These are phyloP conservation scores for Apocynum venetum DNA, from an alignment of 257 asterid species.

Conservation along the genomic window DNA sequence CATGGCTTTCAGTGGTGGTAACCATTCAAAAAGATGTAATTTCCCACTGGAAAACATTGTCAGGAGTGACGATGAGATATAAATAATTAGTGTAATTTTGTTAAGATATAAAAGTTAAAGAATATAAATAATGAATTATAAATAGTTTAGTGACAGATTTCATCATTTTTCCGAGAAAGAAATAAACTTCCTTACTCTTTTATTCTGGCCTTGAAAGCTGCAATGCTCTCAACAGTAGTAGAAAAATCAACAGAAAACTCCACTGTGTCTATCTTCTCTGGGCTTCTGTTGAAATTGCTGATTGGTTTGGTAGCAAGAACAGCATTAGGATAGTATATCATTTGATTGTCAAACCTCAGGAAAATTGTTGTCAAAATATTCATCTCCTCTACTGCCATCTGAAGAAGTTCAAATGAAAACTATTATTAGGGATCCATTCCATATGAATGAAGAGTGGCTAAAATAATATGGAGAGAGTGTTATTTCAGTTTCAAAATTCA, in stretches of 20 bases:
- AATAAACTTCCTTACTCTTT: conserved; percentile 40
- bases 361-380: conserved; percentile 64
- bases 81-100: no score
- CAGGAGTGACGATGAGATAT: no score
- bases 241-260: conserved; percentile 73
- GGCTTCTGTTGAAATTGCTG: conserved; percentile 66
- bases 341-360: conserved; percentile 54
- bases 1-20: no score
- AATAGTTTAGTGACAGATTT: no score
- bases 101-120: no score
- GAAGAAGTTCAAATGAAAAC: not conserved
- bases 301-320: conserved; percentile 52
- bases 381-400: conserved; percentile 80
- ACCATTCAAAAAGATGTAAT: no score
- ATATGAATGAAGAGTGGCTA: no score
- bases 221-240: conserved; percentile 65
- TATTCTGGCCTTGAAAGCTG: conserved; percentile 51
- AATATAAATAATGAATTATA: no score
- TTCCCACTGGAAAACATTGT: no score
- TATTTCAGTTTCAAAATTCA: not conserved
- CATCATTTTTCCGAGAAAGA: no score
- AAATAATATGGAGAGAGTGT: not conserved
- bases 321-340: conserved; percentile 60
- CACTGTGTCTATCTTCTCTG: conserved; percentile 65
- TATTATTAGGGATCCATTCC: no score